These are phyloP conservation scores for Perilla frutescens DNA, from an alignment of 257 asterid genomes.

Conservation along the genomic window DNA sequence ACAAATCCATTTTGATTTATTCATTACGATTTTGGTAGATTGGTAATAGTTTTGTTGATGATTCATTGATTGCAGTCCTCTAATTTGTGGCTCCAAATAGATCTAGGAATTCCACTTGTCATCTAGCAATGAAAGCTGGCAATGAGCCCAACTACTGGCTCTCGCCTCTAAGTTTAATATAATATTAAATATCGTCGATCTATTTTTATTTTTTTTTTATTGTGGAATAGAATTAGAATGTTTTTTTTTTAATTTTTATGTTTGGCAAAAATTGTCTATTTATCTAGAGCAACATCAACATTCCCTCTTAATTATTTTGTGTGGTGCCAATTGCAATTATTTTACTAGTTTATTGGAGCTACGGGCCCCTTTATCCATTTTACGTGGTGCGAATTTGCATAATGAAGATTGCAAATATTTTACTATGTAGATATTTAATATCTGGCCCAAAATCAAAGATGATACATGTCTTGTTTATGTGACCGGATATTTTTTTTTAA, in stretches of 20 bases:
- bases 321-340: background rate
- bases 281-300: background rate
- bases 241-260: too few species aligned
- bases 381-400: background rate
- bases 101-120: conserved; percentile 35
- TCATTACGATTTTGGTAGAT: background rate
- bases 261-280: background rate
- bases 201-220: background rate
- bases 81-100: conserved; percentile 44
- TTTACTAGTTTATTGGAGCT: background rate
- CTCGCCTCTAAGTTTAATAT: background rate
- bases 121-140: conserved; percentile 30
- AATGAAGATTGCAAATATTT: background rate
- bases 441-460: background rate
- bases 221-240: background rate
- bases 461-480: background rate
- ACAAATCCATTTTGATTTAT: background rate
- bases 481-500: too few species aligned
- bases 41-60: conserved; percentile 29
- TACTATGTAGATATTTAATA: background rate
- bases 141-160: conserved; percentile 9
- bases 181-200: background rate
- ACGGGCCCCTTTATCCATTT: conserved; percentile 2
- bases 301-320: background rate
- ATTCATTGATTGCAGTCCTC: conserved; percentile 25